Evolutionary conservation across 768 basidiomycete species (phyloP).

Genomic region (Psilocybe tampanensis): DNA sequence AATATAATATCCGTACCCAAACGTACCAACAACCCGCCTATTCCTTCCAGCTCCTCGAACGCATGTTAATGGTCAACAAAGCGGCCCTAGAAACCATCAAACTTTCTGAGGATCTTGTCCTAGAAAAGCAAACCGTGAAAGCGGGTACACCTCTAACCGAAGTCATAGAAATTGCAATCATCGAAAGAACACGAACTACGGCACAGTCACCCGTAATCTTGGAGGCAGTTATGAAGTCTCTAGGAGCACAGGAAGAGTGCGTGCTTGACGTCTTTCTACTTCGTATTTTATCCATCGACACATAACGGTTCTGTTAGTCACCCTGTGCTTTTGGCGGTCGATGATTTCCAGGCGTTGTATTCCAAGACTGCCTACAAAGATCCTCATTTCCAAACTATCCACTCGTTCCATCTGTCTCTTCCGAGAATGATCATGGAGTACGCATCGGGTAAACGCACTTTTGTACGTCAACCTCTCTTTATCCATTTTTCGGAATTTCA

Average conservation of each 20-base stretch:
- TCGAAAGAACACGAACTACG: slow-evolving; percentile 42
- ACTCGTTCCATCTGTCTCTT: slow-evolving; percentile 77
- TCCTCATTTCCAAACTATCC: slow-evolving; percentile 67
- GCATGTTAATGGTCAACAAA: slow-evolving; percentile 62
- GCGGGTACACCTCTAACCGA: slow-evolving; percentile 52
- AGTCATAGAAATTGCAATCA: slow-evolving; percentile 60
- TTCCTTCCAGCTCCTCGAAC: slow-evolving; percentile 63
- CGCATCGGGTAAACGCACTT: slow-evolving; percentile 64
- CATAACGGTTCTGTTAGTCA: too few species aligned
- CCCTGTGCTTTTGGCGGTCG: slow-evolving; percentile 83
- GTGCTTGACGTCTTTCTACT: slow-evolving; percentile 20
- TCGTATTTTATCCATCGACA: too few species aligned
- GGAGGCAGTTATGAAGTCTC: too few species aligned
- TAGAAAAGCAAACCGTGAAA: slow-evolving; percentile 53
- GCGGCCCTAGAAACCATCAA: slow-evolving; percentile 37
- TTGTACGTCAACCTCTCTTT: slow-evolving; percentile 51
- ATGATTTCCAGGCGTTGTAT: slow-evolving; percentile 87
- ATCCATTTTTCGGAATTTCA: neutral
- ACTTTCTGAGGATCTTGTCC: slow-evolving; percentile 41
- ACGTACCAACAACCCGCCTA: slow-evolving; percentile 76
- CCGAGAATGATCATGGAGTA: slow-evolving; percentile 81
- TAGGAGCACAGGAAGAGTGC: slow-evolving; percentile 64
- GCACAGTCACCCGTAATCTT: slow-evolving; percentile 50
- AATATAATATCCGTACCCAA: slow-evolving; percentile 74
- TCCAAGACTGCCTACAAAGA: slow-evolving; percentile 69